phyloP scores from a whole-genome alignment of 2,329 filamentous ascomycete species.

The Myriosclerotinia duriaeana region DNA sequence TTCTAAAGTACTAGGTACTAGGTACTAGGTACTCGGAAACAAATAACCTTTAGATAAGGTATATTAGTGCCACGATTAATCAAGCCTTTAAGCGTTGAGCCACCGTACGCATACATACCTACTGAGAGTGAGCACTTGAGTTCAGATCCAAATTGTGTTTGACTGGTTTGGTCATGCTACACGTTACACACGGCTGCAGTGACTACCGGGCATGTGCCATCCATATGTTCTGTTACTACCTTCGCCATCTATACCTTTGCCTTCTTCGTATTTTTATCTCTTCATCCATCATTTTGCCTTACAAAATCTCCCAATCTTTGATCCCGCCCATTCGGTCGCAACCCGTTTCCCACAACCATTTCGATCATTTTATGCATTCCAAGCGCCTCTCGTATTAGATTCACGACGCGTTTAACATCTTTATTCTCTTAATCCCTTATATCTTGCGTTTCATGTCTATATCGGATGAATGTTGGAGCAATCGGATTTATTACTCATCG shows the following conservation, averaged over 20 bases:
- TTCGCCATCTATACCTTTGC: constrained; percentile 7
- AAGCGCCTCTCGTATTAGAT: neutral
- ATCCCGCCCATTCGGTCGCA: constrained; percentile 8
- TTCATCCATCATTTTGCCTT: neutral
- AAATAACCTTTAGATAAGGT: constrained; percentile 12
- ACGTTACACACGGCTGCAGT: constrained; percentile 21
- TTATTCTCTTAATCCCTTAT: neutral
- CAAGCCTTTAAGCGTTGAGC: constrained; percentile 15
- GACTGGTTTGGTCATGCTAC: constrained; percentile 16
- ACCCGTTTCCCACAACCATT: constrained; percentile 2
- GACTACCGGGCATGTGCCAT: constrained; percentile 46
- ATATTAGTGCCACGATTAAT: neutral
- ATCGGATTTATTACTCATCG: neutral
- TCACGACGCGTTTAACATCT: neutral
- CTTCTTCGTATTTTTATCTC: constrained; percentile 50
- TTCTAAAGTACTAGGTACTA: constrained; percentile 1
- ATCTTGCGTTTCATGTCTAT: constrained; percentile 22
- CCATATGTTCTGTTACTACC: constrained; percentile 60
- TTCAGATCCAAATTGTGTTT: constrained; percentile 14
- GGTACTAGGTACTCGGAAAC: too few species aligned
- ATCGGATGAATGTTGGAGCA: constrained; percentile 3
- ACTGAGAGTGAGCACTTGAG: too few species aligned
- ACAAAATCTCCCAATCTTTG: neutral
- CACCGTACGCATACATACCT: too few species aligned
- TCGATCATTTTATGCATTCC: neutral